Evolutionary conservation across 169 alveolate genomes (phyloP), one percentile per base, ranked within the genome.

Genomic region (Cytauxzoon felis): DNA sequence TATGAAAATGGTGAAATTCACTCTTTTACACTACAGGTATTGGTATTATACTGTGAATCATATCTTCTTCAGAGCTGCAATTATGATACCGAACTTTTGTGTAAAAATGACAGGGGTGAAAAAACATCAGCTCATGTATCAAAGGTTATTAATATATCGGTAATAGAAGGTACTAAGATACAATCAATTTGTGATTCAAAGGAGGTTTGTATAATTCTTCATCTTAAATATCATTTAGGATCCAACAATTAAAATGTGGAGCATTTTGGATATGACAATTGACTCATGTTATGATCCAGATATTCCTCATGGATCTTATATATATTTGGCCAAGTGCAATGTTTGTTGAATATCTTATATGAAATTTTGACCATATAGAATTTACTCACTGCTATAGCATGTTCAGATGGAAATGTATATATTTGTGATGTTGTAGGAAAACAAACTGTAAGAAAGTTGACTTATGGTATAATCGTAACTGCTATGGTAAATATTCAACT

Each of bases 1-100:
- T 93, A 89, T 84, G 89, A 67, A 43, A 83, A 81, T 71, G 97
- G 97, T 26, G 62, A 78, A 29, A 72, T 95, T 11, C 94, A 92
- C 72, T 88, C 92, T 36, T 91, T 95, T 70, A 93, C 91, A 45
- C 88, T 95, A 70, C 97, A 95, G 69, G 85, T 83, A 38, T 43
- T 18, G 27, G 18, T 51, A 21, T 51, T 2, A 58, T 6, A 23
- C 23, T 8, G 3, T 1, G 30, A 24, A 1, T 13, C n/a, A 30
- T 7, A 16, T 6, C 5, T 32, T 19, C n/a, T n/a, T 0, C 54
- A 76, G 80, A 76, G 69, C 75, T 61, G 79, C 5, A 64, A 76
- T 36, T 52, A 64, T 16, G 80, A 76, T 18, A 50, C 41, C 18
- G 86, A 76, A 45, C 43, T 76, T 26, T 41, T 66, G 24, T 23